phyloP scores from a whole-genome alignment of 1,284 basidiomycete genomes.

The Ustilago lituana region DNA sequence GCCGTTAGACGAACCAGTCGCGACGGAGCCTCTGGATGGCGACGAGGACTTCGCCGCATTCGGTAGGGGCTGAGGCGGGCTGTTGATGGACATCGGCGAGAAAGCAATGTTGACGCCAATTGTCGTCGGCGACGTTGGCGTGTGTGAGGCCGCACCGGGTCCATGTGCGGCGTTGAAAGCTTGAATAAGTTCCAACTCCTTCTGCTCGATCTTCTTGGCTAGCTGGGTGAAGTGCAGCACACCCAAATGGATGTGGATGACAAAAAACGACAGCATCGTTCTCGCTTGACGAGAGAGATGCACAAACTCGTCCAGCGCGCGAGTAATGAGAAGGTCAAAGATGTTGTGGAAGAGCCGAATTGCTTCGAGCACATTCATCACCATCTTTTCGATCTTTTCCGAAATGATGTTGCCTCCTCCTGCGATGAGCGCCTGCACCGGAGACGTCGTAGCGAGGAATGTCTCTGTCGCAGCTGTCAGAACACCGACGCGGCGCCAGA shows the following conservation, averaged over 20 bases:
- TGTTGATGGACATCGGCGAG: slow-evolving; percentile 17
- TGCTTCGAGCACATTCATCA: slow-evolving; percentile 45
- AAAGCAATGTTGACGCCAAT: slow-evolving; percentile 2
- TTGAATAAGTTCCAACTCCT: slow-evolving; percentile 44
- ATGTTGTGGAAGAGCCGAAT: slow-evolving; percentile 45
- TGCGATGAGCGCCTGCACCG: slow-evolving; percentile 24
- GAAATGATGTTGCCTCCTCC: slow-evolving; percentile 30
- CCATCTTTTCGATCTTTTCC: slow-evolving; percentile 45
- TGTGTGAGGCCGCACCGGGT: background rate
- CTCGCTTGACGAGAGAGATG: slow-evolving; percentile 37
- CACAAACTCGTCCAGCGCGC: slow-evolving; percentile 41
- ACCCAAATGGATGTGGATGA: slow-evolving; percentile 46
- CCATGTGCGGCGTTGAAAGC: slow-evolving; percentile 24
- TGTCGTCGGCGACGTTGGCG: background rate
- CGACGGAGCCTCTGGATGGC: no score
- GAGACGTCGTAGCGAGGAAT: slow-evolving; percentile 16
- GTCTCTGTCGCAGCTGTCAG: slow-evolving; percentile 27
- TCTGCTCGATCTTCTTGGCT: slow-evolving; percentile 40
- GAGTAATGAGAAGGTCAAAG: slow-evolving; percentile 39
- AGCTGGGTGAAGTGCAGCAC: slow-evolving; percentile 42
- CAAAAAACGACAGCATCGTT: slow-evolving; percentile 45
- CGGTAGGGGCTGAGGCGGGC: background rate
- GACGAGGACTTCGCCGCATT: background rate
- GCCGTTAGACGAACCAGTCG: background rate
- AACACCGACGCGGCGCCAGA: slow-evolving; percentile 43